Percentiles rank a stretch among this genome's conserved stretches.
Evolutionary conservation across 176 grass and related monocot genomes (phyloP).

Genomic region (Raddia guianensis): DNA sequence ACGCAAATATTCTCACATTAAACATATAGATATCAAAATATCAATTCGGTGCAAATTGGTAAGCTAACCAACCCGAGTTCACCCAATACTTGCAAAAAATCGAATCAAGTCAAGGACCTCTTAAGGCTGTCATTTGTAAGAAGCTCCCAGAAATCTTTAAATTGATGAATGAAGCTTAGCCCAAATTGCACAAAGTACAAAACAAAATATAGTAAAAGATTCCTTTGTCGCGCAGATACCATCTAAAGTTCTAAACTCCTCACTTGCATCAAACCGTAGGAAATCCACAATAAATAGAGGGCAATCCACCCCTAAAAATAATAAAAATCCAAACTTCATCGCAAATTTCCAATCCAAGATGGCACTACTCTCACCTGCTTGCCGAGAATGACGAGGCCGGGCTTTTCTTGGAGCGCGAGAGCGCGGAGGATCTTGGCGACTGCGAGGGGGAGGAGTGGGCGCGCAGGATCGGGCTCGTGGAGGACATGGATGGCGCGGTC

Average conservation of each 20-base stretch:
- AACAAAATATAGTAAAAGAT: neutral
- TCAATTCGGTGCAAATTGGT: neutral
- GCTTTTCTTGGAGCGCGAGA: conserved; percentile 65
- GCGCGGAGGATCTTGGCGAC: conserved; percentile 80
- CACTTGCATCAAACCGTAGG: neutral
- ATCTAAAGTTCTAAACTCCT: neutral
- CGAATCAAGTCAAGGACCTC: neutral
- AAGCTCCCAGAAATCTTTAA: neutral
- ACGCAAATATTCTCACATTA: neutral
- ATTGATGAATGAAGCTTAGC: neutral
- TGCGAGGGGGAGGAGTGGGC: conserved; percentile 71
- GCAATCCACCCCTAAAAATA: neutral
- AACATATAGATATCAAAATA: neutral
- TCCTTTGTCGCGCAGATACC: neutral
- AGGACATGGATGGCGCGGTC: conserved; percentile 87
- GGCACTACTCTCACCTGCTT: conserved; percentile 65
- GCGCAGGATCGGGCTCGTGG: conserved; percentile 40
- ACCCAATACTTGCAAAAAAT: no score
- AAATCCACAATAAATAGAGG: neutral
- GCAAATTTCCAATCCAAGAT: neutral
- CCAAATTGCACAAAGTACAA: neutral
- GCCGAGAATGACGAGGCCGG: conserved; percentile 76
- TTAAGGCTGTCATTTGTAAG: neutral
- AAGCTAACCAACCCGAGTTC: neutral
- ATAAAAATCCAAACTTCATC: neutral